These are phyloP conservation scores for Stemphylium vesicarium DNA, from an alignment of 2,329 filamentous ascomycete species.

Conservation along the genomic window DNA sequence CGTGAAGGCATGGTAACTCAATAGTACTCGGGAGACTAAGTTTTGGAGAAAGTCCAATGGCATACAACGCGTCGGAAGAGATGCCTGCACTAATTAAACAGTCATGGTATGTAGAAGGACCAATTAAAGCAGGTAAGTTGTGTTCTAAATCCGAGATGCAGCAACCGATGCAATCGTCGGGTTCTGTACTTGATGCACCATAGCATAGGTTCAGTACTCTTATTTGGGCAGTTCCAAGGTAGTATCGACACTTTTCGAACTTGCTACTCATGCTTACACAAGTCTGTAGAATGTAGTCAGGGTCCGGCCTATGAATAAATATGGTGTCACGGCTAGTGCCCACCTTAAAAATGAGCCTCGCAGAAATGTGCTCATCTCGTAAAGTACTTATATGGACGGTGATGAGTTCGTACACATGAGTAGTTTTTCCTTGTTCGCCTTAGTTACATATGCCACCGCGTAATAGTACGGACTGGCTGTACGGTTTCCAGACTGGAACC, in stretches of 20 bases:
- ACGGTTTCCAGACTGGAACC: conserved; percentile 7
- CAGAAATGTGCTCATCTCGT: conserved; percentile 1
- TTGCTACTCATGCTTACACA: background rate
- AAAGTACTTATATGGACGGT: conserved; percentile 8
- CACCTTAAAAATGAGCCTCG: background rate
- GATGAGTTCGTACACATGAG: background rate
- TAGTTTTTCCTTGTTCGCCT: background rate
- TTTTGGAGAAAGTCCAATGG: conserved; percentile 4
- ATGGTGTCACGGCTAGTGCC: background rate
- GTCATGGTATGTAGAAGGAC: background rate
- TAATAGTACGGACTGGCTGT: conserved; percentile 11
- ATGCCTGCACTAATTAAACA: background rate
- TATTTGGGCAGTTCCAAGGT: conserved; percentile 12
- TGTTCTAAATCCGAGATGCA: conserved; percentile 15
- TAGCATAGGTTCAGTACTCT: conserved; percentile 12
- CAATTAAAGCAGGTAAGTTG: conserved; percentile 15
- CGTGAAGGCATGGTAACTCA: conserved; percentile 14
- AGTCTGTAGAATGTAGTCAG: background rate
- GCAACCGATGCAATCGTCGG: conserved; percentile 10
- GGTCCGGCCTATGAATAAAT: conserved; percentile 1
- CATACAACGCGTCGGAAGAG: conserved; percentile 2
- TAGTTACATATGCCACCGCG: conserved; percentile 8
- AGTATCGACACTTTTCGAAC: conserved; percentile 12
- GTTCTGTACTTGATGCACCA: background rate
- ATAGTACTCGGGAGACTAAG: conserved; percentile 5